Evolutionary conservation across 1,284 basidiomycete species (phyloP).

Genomic region (Ustilago trichophora): DNA sequence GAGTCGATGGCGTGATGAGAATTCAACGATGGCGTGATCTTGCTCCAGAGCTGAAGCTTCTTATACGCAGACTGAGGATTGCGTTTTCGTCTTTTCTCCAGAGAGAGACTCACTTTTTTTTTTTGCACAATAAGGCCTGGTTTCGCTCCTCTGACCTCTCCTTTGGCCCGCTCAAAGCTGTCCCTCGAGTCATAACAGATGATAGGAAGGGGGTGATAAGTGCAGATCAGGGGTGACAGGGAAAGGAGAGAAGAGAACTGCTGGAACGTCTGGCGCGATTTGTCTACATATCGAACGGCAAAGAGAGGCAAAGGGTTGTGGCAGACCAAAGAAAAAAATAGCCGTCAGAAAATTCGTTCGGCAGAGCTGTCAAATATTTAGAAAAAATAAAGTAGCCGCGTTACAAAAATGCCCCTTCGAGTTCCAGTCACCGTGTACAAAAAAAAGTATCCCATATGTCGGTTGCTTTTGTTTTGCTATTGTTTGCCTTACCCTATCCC

Average conservation of each 20-base stretch:
- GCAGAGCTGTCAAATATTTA: too few species aligned
- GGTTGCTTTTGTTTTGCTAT: too few species aligned
- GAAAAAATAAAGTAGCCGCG: too few species aligned
- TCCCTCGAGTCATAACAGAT: neutral
- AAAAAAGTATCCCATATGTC: too few species aligned
- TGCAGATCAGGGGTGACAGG: neutral
- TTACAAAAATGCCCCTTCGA: too few species aligned
- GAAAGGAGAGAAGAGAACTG: neutral
- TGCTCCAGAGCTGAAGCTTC: conserved; percentile 7
- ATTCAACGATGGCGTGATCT: conserved; percentile 18
- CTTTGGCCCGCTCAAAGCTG: too few species aligned
- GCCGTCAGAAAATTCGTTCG: neutral
- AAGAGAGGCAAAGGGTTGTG: neutral
- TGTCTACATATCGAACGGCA: neutral
- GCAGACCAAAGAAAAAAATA: neutral
- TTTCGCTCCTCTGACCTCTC: too few species aligned
- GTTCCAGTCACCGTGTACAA: too few species aligned
- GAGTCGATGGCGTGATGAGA: conserved; percentile 23
- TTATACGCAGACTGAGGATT: conserved; percentile 8
- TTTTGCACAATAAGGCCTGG: too few species aligned
- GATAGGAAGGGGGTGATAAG: too few species aligned
- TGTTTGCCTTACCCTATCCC: too few species aligned
- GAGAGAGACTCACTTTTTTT: neutral
- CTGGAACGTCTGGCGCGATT: neutral
- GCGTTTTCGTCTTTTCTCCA: neutral